Base-by-base conservation (phyloP, 2,329 filamentous ascomycete genomes). In the Alternaria ventricosa region DNA sequence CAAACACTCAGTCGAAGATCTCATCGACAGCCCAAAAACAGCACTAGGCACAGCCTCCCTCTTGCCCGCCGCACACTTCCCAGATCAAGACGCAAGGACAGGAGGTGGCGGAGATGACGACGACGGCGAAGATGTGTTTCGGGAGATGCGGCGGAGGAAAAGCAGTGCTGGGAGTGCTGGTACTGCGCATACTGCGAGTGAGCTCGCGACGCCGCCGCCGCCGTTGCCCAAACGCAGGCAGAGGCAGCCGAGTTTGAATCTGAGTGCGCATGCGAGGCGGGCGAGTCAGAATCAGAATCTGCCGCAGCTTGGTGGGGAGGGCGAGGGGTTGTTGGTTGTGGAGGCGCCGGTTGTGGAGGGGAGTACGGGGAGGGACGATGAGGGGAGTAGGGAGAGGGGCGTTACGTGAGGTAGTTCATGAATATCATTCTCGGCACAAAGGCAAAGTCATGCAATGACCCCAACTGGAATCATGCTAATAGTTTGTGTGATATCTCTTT, bases 191-290 rank as follows among this genome's bases (percentile, higher is more conserved):
- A 63, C 66, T 25, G 60, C 63, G 15, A 51, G 50, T 15, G 61
- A 64, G 13, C 23, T 61, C 20, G 30, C 61, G 25, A 64, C 63
- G 55, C 60, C 62, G 50, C 65, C 72, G 18, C 85, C 86, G 4
- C 82, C 84, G 4, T 73, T 88, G 20, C 87, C 88, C 5, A 83
- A 82, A 43, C 68, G 81, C 20, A 73, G 80, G 28, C 81, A 81
- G 61, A 78, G 84, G 28, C 81, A 71, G 20, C 73, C 71, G 1
- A 69, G 70, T 57, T 46, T 70, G 4, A 72, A 62, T 41, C 22
- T 64, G 46, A 59, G 61, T 59, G 60, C 47, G 10, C 64, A 67
- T 43, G 55, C 44, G 23, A 46, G 60, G 25, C 47, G 44, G 28
- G 50, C 50, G 9, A 63, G 60, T 46, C 65, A 55, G 27, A 51